Evolutionary conservation across 2,329 filamentous ascomycete genomes (phyloP).

Genomic region (Aspergillus sp.): DNA sequence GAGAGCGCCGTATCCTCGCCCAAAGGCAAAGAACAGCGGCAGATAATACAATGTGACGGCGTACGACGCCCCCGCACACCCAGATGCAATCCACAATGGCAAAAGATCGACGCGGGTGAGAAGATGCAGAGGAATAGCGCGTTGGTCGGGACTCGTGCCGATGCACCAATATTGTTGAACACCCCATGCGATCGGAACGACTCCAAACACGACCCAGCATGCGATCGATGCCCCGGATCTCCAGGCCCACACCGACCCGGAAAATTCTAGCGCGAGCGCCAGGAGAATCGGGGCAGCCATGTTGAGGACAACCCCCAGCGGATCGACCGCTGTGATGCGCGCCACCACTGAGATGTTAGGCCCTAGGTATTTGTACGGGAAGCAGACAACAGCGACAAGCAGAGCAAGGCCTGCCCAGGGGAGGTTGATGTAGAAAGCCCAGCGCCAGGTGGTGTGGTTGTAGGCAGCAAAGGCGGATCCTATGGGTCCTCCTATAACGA

Average conservation of each 20-base stretch:
- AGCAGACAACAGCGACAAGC: neutral
- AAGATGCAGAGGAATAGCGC: constrained; percentile 52
- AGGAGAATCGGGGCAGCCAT: constrained; percentile 22
- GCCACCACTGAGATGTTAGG: neutral
- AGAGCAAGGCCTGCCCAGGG: neutral
- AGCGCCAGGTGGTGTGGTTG: neutral
- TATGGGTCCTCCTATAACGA: constrained; percentile 1
- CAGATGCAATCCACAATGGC: constrained; percentile 1
- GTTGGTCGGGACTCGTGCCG: constrained; percentile 42
- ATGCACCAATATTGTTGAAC: constrained; percentile 45
- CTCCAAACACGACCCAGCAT: constrained; percentile 47
- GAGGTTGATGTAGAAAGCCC: constrained; percentile 6
- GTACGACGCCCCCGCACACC: constrained; percentile 3
- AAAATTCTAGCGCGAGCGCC: constrained; percentile 45
- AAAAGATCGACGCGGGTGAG: constrained; percentile 26
- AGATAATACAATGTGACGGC: constrained; percentile 47
- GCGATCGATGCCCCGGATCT: constrained; percentile 43
- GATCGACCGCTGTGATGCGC: constrained; percentile 2
- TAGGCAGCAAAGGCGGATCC: neutral
- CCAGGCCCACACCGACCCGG: constrained; percentile 51
- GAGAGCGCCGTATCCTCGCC: constrained; percentile 36
- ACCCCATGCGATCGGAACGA: constrained; percentile 44
- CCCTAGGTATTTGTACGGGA: constrained; percentile 7
- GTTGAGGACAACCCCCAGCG: constrained; percentile 6
- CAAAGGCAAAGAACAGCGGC: constrained; percentile 55